Evolutionary conservation across 2,329 filamentous ascomycete species (phyloP).

Genomic region (Penicillium freii): DNA sequence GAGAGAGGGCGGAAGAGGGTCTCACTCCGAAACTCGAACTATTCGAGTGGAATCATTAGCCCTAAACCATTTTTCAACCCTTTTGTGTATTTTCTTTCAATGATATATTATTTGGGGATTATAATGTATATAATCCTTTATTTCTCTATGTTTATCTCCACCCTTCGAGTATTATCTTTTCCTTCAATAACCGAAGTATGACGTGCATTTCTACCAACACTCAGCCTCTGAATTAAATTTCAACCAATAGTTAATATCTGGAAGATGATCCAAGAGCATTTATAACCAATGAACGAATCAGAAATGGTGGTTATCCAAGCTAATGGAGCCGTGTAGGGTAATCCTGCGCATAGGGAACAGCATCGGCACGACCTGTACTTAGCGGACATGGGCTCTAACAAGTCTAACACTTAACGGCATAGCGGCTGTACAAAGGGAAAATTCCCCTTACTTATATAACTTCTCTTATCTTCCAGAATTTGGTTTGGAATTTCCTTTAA

Average conservation of each 20-base stretch:
- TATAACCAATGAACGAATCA: conserved; percentile 3
- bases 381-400: conserved; percentile 25
- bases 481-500: conserved; percentile 1
- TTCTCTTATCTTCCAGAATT: conserved; percentile 1
- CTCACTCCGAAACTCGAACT: not conserved
- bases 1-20: not conserved
- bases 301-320: conserved; percentile 4
- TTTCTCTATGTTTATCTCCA: not conserved
- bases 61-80: not conserved
- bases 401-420: conserved; percentile 38
- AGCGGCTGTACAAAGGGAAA: conserved; percentile 13
- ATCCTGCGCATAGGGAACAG: conserved; percentile 30
- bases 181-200: conserved; percentile 8
- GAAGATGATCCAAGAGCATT: not conserved
- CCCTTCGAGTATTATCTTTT: not conserved
- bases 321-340: conserved; percentile 20
- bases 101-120: not conserved
- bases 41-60: no score
- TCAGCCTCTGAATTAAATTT: not conserved
- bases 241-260: not conserved
- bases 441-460: conserved; percentile 1
- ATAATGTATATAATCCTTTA: not conserved
- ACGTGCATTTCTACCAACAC: not conserved
- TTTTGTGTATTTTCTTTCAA: not conserved
- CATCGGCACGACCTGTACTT: conserved; percentile 30